Conservation (phyloP, 2,329 filamentous ascomycete species). For the Verticillium dahliae region DNA sequence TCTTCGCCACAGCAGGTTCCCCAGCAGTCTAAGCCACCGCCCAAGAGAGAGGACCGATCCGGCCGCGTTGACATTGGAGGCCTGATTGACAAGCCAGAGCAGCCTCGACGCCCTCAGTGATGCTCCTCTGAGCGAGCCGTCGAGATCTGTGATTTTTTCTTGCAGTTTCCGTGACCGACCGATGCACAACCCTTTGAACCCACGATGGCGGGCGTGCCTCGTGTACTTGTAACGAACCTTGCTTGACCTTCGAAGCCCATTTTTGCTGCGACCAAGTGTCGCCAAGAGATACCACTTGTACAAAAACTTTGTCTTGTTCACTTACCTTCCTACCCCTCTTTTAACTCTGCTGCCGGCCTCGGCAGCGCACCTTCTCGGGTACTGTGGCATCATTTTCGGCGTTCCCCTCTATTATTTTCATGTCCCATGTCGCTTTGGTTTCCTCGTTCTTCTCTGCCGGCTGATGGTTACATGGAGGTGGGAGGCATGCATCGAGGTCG, state of each 20-base stretch:
- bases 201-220: neutral
- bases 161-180: neutral
- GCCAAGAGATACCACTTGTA: slow-evolving; percentile 14
- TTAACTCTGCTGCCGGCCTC: neutral
- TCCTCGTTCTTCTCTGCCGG: neutral
- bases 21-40: slow-evolving; percentile 17
- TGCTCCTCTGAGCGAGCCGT: neutral
- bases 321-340: slow-evolving; percentile 4
- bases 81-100: slow-evolving; percentile 52
- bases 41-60: slow-evolving; percentile 42
- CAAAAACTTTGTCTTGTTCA: slow-evolving; percentile 2
- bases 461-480: neutral
- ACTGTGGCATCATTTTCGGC: slow-evolving; percentile 5
- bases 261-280: slow-evolving; percentile 5
- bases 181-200: neutral
- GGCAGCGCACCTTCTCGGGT: neutral
- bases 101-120: slow-evolving; percentile 19
- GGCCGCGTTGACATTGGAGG: slow-evolving; percentile 55
- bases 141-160: neutral
- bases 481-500: neutral
- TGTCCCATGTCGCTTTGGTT: slow-evolving; percentile 1
- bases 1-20: slow-evolving; percentile 23
- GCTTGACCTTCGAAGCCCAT: neutral
- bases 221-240: neutral
- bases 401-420: slow-evolving; percentile 1